Evolutionary conservation across 2,329 filamentous ascomycete species (phyloP).

Genomic region (Cercospora citrullina): DNA sequence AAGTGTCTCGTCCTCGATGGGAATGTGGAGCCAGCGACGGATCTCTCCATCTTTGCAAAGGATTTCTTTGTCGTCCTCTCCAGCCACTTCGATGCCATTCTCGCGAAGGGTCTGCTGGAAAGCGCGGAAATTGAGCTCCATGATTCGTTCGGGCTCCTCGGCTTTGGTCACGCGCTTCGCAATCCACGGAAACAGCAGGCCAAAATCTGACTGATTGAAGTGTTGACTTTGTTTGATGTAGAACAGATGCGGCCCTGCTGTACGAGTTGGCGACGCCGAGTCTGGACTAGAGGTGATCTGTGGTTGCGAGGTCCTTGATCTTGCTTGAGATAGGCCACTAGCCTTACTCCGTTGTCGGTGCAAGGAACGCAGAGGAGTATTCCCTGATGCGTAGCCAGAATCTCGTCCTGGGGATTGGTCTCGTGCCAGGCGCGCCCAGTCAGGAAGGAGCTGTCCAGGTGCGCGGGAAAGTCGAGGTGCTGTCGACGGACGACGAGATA

Average conservation of each 20-base stretch:
- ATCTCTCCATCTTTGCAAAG: slow-evolving; percentile 31
- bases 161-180: slow-evolving; percentile 53
- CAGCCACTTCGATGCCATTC: slow-evolving; percentile 45
- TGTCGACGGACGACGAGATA: slow-evolving; percentile 32
- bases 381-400: slow-evolving; percentile 37
- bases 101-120: slow-evolving; percentile 69
- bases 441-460: slow-evolving; percentile 32
- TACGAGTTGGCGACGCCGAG: slow-evolving; percentile 14
- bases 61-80: slow-evolving; percentile 44
- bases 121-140: slow-evolving; percentile 81
- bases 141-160: slow-evolving; percentile 72
- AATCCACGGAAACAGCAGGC: slow-evolving; percentile 73
- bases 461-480: slow-evolving; percentile 33
- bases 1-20: slow-evolving; percentile 27
- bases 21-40: slow-evolving; percentile 32
- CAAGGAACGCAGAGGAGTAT: slow-evolving; percentile 24
- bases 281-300: not conserved
- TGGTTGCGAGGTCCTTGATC: slow-evolving; percentile 15
- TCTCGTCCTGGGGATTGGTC: slow-evolving; percentile 36
- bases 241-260: slow-evolving; percentile 64
- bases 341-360: slow-evolving; percentile 29
- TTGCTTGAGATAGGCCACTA: slow-evolving; percentile 27
- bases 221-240: slow-evolving; percentile 75
- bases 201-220: slow-evolving; percentile 80
- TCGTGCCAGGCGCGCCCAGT: slow-evolving; percentile 33